A percentile compares a stretch with the other conserved stretches of the same genome.
These are phyloP conservation scores for Phaeolepiota aurea DNA, from an alignment of 768 basidiomycete genomes.

Conservation along the genomic window DNA sequence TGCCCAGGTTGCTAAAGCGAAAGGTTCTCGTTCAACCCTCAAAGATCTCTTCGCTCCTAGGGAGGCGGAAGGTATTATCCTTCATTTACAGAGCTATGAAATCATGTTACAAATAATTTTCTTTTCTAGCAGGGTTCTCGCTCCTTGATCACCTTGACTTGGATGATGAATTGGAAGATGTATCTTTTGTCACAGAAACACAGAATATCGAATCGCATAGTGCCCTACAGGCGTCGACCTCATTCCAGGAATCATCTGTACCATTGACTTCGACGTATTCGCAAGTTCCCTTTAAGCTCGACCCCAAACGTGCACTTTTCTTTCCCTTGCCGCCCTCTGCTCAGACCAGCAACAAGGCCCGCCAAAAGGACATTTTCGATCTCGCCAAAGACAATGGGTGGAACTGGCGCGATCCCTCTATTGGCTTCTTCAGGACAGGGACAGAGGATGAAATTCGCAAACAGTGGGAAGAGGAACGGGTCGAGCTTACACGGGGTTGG, in stretches of 20 bases:
- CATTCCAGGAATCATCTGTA: slow-evolving; percentile 4
- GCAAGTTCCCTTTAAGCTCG: slow-evolving; percentile 26
- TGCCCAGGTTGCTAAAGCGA: not conserved
- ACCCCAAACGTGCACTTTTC: slow-evolving; percentile 51
- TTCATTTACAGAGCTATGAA: not conserved
- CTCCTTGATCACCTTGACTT: slow-evolving; percentile 69
- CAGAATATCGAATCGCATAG: slow-evolving; percentile 2
- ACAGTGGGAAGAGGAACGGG: slow-evolving; percentile 65
- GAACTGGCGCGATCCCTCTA: slow-evolving; percentile 32
- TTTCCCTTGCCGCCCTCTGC: slow-evolving; percentile 38
- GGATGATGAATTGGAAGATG: slow-evolving; percentile 64
- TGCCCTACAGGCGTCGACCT: slow-evolving; percentile 6
- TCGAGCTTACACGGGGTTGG: slow-evolving; percentile 67
- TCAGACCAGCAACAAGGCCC: slow-evolving; percentile 16
- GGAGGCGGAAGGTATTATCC: slow-evolving; percentile 50
- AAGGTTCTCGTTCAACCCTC: slow-evolving; percentile 32
- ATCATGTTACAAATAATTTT: not conserved
- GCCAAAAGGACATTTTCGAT: slow-evolving; percentile 39
- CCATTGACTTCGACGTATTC: slow-evolving; percentile 14
- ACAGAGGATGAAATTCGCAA: slow-evolving; percentile 54
- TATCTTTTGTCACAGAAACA: slow-evolving; percentile 21
- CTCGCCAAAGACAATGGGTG: slow-evolving; percentile 39
- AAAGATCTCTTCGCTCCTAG: slow-evolving; percentile 71
- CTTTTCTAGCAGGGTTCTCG: slow-evolving; percentile 53
- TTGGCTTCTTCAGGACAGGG: slow-evolving; percentile 41